Conservation (phyloP, 1,284 basidiomycete genomes). For the Sanghuangporus sanghuang region DNA sequence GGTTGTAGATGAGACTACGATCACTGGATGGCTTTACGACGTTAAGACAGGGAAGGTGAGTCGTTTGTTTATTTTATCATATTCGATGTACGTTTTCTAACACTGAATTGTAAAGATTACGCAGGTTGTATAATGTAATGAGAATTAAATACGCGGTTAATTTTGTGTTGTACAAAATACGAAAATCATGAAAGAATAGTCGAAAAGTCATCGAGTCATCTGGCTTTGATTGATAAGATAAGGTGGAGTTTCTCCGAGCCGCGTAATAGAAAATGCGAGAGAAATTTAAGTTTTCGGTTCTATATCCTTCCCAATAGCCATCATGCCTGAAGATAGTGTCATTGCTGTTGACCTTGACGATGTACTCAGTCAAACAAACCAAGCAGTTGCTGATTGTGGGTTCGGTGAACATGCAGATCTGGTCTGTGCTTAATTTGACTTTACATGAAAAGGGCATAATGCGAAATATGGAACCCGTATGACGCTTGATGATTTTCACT, state of each 20-base stretch:
- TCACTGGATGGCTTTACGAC: constrained; percentile 65
- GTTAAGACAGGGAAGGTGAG: constrained; percentile 55
- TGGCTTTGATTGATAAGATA: background rate
- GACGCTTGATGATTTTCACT: constrained; percentile 57
- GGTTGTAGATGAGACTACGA: constrained; percentile 44
- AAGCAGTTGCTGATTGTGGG: constrained; percentile 60
- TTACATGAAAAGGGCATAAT: constrained; percentile 60
- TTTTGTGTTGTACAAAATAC: too few species aligned
- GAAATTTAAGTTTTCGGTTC: background rate
- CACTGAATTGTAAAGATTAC: background rate
- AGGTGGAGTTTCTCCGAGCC: background rate
- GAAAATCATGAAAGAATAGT: background rate
- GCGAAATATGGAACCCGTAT: constrained; percentile 50
- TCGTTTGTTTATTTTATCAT: background rate
- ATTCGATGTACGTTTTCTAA: background rate
- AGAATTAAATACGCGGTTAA: too few species aligned
- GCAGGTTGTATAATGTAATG: constrained; percentile 3
- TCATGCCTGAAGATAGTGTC: constrained; percentile 23
- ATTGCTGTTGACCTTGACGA: constrained; percentile 78
- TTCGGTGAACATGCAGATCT: constrained; percentile 7
- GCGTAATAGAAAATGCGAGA: background rate
- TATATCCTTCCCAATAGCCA: background rate
- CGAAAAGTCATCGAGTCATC: background rate
- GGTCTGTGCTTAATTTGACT: background rate
- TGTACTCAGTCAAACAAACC: constrained; percentile 69